Percentiles rank a stretch among this genome's conserved stretches.
phyloP scores from a whole-genome alignment of 495 filamentous ascomycete genomes.

The Hyaloscypha finlandica region DNA sequence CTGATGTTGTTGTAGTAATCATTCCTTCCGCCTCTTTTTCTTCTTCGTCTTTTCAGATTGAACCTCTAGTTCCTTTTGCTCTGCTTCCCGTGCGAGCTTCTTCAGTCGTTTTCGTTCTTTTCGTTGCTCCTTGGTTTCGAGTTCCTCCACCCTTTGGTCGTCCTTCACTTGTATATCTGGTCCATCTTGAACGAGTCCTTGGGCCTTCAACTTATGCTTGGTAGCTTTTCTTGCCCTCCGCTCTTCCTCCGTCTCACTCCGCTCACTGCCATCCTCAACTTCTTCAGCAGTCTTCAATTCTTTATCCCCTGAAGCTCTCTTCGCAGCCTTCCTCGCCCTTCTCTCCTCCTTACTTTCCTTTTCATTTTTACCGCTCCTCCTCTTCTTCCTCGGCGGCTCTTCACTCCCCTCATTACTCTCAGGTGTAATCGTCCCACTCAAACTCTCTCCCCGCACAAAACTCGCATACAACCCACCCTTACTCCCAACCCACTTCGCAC shows the following conservation, averaged over 20 bases:
- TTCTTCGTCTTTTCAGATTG: constrained; percentile 21
- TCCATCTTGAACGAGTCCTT: constrained; percentile 26
- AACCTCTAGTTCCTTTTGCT: constrained; percentile 18
- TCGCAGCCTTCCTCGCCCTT: constrained; percentile 42
- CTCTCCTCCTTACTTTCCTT: constrained; percentile 38
- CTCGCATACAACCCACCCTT: constrained; percentile 75
- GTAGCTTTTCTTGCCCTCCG: constrained; percentile 41
- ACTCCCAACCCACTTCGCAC: constrained; percentile 42
- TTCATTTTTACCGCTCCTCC: constrained; percentile 38
- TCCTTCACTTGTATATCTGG: constrained; percentile 25
- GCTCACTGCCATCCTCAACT: constrained; percentile 36
- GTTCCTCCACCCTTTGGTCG: background rate
- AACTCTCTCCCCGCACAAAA: constrained; percentile 74
- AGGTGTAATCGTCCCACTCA: constrained; percentile 64
- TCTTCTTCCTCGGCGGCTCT: constrained; percentile 28
- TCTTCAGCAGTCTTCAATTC: constrained; percentile 28
- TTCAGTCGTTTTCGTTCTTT: constrained; percentile 32
- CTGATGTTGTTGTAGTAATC: constrained; percentile 7
- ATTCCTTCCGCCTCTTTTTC: constrained; percentile 31
- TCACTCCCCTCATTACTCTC: constrained; percentile 30
- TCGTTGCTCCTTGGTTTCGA: constrained; percentile 40
- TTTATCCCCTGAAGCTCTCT: constrained; percentile 34
- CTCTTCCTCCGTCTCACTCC: constrained; percentile 37
- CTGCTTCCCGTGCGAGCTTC: constrained; percentile 48
- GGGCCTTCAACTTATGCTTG: constrained; percentile 36